Evolutionary conservation across 1,284 basidiomycete genomes (phyloP), one percentile per base, ranked within the genome.

Genomic region (Spongiforma sp.): DNA sequence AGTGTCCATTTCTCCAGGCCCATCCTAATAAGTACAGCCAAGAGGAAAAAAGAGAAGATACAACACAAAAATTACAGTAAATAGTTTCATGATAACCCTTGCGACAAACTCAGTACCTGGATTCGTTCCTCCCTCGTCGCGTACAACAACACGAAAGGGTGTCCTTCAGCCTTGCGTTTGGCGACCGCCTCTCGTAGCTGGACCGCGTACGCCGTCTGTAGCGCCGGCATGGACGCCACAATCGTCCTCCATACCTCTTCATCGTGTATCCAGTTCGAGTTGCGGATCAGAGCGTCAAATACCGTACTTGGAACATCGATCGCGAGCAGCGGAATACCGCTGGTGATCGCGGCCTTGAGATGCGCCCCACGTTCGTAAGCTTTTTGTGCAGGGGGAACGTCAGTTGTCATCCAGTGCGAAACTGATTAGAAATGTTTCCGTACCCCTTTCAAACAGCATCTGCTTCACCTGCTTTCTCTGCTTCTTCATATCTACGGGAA

Each of bases 231-330:
- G 19, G 77, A 75, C 0, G 82, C 77, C 7, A 83, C 71, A 48
- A 93, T 81, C 6, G 79, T 66, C 75, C 87, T 89, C 89, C 92
- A 93, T 0, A 81, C 79, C 24, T 93, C 90, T 62, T 94, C 92
- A 65, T 91, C 90, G 4, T 83, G 83, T 32, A 93, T 76, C 92
- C 92, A 94, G 26, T 76, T 73, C 4, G 86, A 73, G 34, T 77
- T 85, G 71, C 80, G 82, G 30, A 83, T 81, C 80, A 94, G 82
- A 2, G 80, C 73, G 54, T 93, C 89, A 65, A 93, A 93, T 1
- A 87, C 82, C 14, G 77, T 60, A 0, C 82, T 73, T 1, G 87
- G 80, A 5, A 93, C 86, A 64, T 94, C 92, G 12, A 93, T 82
- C 2, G 87, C 91, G 21, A 94, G 77, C n/a, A 86, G 86, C 4